These are phyloP conservation scores for Boletus bicolor DNA, from an alignment of 768 basidiomycete species.

Conservation along the genomic window DNA sequence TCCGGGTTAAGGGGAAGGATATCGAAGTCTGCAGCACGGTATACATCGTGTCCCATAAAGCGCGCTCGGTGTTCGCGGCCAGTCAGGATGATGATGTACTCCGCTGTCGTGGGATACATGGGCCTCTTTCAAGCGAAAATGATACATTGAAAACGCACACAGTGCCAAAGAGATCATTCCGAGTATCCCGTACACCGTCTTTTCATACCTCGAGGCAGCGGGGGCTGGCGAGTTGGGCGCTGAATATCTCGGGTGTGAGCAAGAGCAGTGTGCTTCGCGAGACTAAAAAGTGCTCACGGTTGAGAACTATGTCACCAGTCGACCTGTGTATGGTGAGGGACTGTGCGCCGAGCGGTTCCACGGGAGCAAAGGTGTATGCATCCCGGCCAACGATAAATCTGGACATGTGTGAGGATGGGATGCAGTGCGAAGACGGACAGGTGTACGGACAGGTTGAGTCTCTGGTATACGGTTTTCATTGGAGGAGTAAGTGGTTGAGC, in stretches of 20 bases:
- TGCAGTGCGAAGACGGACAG: slow-evolving; percentile 9
- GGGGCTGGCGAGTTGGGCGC: slow-evolving; percentile 52
- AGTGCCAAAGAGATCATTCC: slow-evolving; percentile 75
- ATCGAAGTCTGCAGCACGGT: slow-evolving; percentile 86
- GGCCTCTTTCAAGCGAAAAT: background rate
- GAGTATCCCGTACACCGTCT: slow-evolving; percentile 70
- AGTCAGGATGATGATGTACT: slow-evolving; percentile 89
- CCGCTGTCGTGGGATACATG: slow-evolving; percentile 51
- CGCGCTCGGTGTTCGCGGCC: slow-evolving; percentile 74
- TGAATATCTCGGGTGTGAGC: slow-evolving; percentile 22
- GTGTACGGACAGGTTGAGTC: slow-evolving; percentile 61
- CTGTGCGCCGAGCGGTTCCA: slow-evolving; percentile 54
- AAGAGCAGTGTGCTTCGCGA: background rate
- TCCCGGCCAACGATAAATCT: slow-evolving; percentile 72
- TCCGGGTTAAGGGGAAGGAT: slow-evolving; percentile 82
- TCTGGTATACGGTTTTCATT: slow-evolving; percentile 72
- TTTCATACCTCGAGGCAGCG: slow-evolving; percentile 56
- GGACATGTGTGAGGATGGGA: background rate
- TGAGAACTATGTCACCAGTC: slow-evolving; percentile 73
- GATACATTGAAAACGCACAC: slow-evolving; percentile 44
- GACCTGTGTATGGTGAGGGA: slow-evolving; percentile 69
- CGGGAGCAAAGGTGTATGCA: slow-evolving; percentile 76
- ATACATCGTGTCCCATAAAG: slow-evolving; percentile 83
- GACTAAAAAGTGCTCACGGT: slow-evolving; percentile 43
- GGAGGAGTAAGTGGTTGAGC: slow-evolving; percentile 21